Evolutionary conservation across 2,329 filamentous ascomycete genomes (phyloP).

Genomic region (Colletotrichum aenigma): DNA sequence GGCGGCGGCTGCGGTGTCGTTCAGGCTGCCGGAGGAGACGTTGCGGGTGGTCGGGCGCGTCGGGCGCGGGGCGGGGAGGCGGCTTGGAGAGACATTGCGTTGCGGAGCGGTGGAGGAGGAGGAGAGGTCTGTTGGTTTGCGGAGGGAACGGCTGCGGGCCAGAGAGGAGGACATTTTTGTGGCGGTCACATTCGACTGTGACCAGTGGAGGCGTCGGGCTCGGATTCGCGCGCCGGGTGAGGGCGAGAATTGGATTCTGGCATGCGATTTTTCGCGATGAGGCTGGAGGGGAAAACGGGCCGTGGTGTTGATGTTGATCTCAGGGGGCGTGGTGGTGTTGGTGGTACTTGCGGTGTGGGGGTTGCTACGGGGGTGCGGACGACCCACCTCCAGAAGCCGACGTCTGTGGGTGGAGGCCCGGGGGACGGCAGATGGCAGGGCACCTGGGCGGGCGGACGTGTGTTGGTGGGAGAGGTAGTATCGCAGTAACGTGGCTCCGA

Average conservation of each 20-base stretch:
- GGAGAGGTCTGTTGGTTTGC: conserved; percentile 38
- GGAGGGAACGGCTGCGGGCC: conserved; percentile 52
- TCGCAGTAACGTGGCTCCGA: neutral
- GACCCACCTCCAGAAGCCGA: neutral
- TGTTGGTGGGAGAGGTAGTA: neutral
- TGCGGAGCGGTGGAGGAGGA: neutral
- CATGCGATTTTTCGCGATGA: neutral
- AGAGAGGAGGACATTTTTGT: conserved; percentile 45
- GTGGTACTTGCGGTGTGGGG: conserved; percentile 5
- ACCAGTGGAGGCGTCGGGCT: neutral
- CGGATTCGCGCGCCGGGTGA: neutral
- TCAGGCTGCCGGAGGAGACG: conserved; percentile 4
- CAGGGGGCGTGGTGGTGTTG: neutral
- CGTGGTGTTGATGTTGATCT: conserved; percentile 13
- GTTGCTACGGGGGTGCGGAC: neutral
- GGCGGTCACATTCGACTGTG: neutral
- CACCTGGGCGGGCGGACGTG: neutral
- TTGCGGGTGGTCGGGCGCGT: conserved; percentile 5
- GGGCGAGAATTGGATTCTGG: neutral
- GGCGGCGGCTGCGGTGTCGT: conserved; percentile 12
- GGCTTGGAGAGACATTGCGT: conserved; percentile 11
- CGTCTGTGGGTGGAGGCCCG: neutral
- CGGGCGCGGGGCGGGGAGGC: conserved; percentile 12
- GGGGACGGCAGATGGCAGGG: neutral
- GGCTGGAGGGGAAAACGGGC: neutral